A percentile compares a stretch with the other conserved stretches of the same genome.
phyloP scores from a whole-genome alignment of 148 eudicot genomes.

The Chenopodium formosanum region DNA sequence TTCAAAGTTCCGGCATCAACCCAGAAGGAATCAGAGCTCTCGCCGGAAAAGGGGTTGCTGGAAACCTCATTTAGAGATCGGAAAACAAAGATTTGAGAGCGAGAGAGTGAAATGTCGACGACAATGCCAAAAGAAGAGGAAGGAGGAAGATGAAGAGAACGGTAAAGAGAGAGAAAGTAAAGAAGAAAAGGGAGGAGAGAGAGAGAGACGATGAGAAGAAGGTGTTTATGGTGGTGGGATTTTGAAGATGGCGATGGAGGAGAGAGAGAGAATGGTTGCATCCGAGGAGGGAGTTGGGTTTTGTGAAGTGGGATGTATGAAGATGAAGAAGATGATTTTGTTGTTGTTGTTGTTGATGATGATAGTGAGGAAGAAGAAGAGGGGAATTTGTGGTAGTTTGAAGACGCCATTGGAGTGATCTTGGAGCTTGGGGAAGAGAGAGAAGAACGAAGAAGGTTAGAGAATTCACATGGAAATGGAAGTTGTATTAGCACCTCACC shows the following conservation, averaged over 20 bases:
- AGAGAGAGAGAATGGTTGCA: slow-evolving; percentile 27
- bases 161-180: slow-evolving; percentile 37
- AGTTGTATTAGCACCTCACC: no score
- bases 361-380: background rate
- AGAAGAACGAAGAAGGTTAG: background rate
- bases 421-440: background rate
- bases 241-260: slow-evolving; percentile 23
- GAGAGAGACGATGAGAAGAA: slow-evolving; percentile 30
- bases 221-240: slow-evolving; percentile 29
- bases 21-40: slow-evolving; percentile 20
- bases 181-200: slow-evolving; percentile 39
- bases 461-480: background rate
- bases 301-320: slow-evolving; percentile 41
- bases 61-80: slow-evolving; percentile 29
- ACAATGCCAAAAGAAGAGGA: slow-evolving; percentile 31
- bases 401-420: slow-evolving; percentile 30
- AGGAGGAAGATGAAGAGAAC: slow-evolving; percentile 30
- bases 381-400: slow-evolving; percentile 19
- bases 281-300: slow-evolving; percentile 47
- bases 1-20: slow-evolving; percentile 19
- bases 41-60: slow-evolving; percentile 26
- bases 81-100: slow-evolving; percentile 36
- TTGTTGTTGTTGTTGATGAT: no score
- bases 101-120: slow-evolving; percentile 23
- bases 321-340: background rate